A percentile compares a stretch with the other conserved stretches of the same genome.
Evolutionary conservation across 2,329 filamentous ascomycete genomes (phyloP).

Genomic region (Claviceps cyperi): DNA sequence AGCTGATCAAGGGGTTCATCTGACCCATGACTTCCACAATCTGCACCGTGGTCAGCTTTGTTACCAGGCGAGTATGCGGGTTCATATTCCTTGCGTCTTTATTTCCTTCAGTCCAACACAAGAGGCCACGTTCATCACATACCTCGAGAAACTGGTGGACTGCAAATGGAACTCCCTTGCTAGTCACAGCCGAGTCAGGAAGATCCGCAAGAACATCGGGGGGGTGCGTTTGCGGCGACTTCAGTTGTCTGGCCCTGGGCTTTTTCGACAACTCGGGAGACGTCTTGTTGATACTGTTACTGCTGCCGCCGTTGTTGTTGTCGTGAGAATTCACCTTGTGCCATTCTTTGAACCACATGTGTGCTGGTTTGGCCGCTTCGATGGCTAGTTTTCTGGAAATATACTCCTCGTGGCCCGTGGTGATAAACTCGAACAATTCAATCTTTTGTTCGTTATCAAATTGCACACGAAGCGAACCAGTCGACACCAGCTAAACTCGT

Average conservation of each 20-base stretch:
- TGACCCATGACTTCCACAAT: conserved; percentile 52
- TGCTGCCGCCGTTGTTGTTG: conserved; percentile 7
- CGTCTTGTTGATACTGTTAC: conserved; percentile 22
- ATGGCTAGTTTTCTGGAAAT: conserved; percentile 55
- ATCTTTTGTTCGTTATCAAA: conserved; percentile 72
- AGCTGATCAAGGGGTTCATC: conserved; percentile 49
- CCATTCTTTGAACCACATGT: conserved; percentile 54
- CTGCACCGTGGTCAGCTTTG: conserved; percentile 20
- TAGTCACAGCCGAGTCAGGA: conserved; percentile 43
- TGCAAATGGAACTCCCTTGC: conserved; percentile 43
- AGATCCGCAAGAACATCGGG: conserved; percentile 43
- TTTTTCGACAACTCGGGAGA: conserved; percentile 58
- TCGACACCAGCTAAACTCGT: conserved; percentile 49
- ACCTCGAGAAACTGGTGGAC: conserved; percentile 54
- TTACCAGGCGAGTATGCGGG: conserved; percentile 1
- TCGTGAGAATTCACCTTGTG: conserved; percentile 42
- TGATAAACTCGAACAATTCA: conserved; percentile 71
- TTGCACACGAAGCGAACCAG: conserved; percentile 62
- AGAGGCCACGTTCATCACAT: conserved; percentile 4
- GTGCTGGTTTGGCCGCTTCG: conserved; percentile 44
- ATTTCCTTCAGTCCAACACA: too few relatives aligned
- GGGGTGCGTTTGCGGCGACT: conserved; percentile 43
- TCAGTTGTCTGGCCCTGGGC: conserved; percentile 41
- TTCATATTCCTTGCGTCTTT: too few relatives aligned
- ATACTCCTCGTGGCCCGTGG: conserved; percentile 66